A percentile compares a stretch with the other conserved stretches of the same genome.
phyloP scores from a whole-genome alignment of 768 basidiomycete species.

The Boletus tomentosulus region DNA sequence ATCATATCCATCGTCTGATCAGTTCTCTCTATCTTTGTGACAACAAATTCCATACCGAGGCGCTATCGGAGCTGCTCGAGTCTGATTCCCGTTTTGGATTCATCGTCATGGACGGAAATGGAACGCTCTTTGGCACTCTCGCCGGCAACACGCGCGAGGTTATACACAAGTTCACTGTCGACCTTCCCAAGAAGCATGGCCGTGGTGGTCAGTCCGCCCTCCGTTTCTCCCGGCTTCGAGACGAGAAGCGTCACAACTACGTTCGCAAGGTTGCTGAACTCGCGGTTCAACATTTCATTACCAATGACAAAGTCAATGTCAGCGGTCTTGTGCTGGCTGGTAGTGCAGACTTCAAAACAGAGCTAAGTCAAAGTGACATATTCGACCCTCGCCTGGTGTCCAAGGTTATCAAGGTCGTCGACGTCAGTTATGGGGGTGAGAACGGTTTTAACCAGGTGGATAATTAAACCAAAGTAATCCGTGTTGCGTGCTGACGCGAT shows the following conservation, averaged over 20 bases:
- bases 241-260: conserved; percentile 99
- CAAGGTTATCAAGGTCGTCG: conserved; percentile 97
- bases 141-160: conserved; percentile 97
- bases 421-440: conserved; percentile 97
- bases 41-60: conserved; percentile 99
- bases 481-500: background rate
- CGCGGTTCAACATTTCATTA: conserved; percentile 97
- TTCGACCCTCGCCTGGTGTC: conserved; percentile 85
- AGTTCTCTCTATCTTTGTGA: conserved; percentile 98
- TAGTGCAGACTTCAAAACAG: conserved; percentile 98
- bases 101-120: conserved; percentile 99
- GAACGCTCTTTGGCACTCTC: conserved; percentile 91
- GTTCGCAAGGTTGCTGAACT: conserved; percentile 97
- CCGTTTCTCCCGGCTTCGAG: conserved; percentile 98
- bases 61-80: conserved; percentile 92
- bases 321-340: conserved; percentile 94
- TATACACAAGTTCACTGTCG: conserved; percentile 97
- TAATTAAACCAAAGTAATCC: background rate
- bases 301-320: conserved; percentile 97
- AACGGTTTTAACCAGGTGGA: conserved; percentile 98
- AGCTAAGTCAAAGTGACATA: conserved; percentile 93
- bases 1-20: conserved; percentile 6
- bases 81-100: conserved; percentile 98
- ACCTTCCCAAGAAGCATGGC: conserved; percentile 98
- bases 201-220: conserved; percentile 99